A percentile compares a stretch with the other conserved stretches of the same genome.
These are phyloP conservation scores for Podospora anserina DNA, from an alignment of 495 filamentous ascomycete species.

Conservation along the genomic window DNA sequence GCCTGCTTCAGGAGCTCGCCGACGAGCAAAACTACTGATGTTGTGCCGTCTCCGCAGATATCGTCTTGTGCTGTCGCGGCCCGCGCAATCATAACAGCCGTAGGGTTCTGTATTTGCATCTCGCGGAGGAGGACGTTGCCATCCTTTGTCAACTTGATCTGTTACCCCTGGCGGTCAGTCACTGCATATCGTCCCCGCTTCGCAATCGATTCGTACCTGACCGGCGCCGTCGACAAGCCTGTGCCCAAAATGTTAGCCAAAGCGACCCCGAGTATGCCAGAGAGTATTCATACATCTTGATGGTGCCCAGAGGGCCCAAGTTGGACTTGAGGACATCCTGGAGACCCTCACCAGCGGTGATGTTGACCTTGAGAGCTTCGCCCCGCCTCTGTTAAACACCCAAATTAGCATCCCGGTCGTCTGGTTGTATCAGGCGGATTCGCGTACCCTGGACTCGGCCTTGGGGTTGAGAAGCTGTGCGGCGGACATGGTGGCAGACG, in stretches of 20 bases:
- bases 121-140: conserved; percentile 92
- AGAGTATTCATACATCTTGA: conserved; percentile 75
- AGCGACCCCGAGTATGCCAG: conserved; percentile 1
- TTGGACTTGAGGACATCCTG: conserved; percentile 97
- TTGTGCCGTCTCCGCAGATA: conserved; percentile 97
- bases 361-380: conserved; percentile 94
- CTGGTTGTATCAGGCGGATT: neutral
- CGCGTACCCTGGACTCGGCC: conserved; percentile 85
- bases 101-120: conserved; percentile 93
- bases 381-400: conserved; percentile 68
- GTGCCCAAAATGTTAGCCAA: conserved; percentile 33
- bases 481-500: conserved; percentile 64
- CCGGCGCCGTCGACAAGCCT: conserved; percentile 96
- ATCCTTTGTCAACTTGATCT: conserved; percentile 99
- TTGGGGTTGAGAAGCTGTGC: conserved; percentile 97
- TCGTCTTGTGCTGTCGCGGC: conserved; percentile 98
- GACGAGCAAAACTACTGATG: conserved; percentile 90
- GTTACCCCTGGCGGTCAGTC: conserved; percentile 26
- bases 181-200: conserved; percentile 11
- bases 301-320: conserved; percentile 85
- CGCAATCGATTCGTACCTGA: conserved; percentile 56
- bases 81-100: conserved; percentile 96
- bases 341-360: conserved; percentile 89
- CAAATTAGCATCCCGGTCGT: conserved; percentile 27
- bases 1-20: conserved; percentile 98